Conservation (phyloP, 352 stramenopile species). For the Aphanomyces astaci region DNA sequence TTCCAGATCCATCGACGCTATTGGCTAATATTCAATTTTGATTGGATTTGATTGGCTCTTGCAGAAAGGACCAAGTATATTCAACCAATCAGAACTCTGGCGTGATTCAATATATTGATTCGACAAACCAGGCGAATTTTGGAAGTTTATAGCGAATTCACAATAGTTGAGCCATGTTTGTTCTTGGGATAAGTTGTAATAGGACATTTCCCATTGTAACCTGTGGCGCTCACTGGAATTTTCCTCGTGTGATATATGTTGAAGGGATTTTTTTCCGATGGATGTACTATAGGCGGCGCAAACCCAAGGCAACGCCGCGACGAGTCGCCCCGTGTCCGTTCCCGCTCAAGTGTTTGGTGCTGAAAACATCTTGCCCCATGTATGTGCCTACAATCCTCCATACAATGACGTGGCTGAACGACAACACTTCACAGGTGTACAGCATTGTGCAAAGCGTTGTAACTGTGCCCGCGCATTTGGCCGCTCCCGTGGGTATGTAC, state of each 20-base stretch:
- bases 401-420: background rate
- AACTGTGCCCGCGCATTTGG: slow-evolving; percentile 48
- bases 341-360: slow-evolving; percentile 16
- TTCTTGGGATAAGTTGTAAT: too few species aligned
- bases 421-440: slow-evolving; percentile 10
- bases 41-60: too few species aligned
- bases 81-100: too few species aligned
- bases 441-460: slow-evolving; percentile 70
- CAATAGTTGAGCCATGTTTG: too few species aligned
- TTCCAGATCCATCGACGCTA: too few species aligned
- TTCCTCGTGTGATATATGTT: background rate
- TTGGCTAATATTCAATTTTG: too few species aligned
- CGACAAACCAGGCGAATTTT: too few species aligned
- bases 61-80: too few species aligned
- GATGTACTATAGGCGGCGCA: slow-evolving; percentile 9
- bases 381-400: background rate
- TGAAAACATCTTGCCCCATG: slow-evolving; percentile 15
- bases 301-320: background rate
- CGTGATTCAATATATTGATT: too few species aligned
- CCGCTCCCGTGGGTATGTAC: slow-evolving; percentile 40
- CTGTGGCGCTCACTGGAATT: too few species aligned
- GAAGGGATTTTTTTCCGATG: background rate
- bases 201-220: too few species aligned
- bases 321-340: slow-evolving; percentile 1
- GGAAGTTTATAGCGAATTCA: too few species aligned